phyloP scores from a whole-genome alignment of 208 protist species.

The Strigomonas culicis region DNA sequence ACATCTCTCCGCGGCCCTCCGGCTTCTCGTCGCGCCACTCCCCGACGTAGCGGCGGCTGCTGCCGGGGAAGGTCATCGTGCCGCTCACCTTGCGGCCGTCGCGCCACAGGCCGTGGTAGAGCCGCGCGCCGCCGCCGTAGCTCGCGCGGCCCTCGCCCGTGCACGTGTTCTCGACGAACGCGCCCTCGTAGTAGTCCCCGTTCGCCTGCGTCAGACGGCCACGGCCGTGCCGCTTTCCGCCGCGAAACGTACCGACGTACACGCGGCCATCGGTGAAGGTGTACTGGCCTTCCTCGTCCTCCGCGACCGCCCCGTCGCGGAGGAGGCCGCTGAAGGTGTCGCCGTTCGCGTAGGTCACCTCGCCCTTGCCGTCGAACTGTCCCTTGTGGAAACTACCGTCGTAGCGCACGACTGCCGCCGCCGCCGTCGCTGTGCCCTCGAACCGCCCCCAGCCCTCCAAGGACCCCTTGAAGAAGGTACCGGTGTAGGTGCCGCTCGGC shows the following conservation, averaged over 20 bases:
- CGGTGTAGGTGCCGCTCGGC: conserved; percentile 21
- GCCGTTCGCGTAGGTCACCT: conserved; percentile 55
- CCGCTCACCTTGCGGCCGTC: conserved; percentile 37
- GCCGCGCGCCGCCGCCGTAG: conserved; percentile 24
- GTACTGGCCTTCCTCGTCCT: conserved; percentile 29
- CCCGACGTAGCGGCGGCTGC: conserved; percentile 38
- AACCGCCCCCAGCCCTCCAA: conserved; percentile 33
- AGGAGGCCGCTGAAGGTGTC: conserved; percentile 63
- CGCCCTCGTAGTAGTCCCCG: conserved; percentile 62
- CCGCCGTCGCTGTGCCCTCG: neutral
- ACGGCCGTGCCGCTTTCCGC: conserved; percentile 43
- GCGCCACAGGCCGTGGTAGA: conserved; percentile 30
- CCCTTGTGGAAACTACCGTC: conserved; percentile 44
- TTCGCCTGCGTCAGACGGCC: conserved; percentile 39
- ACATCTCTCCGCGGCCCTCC: conserved; percentile 39
- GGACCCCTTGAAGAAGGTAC: conserved; percentile 18
- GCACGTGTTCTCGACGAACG: conserved; percentile 40
- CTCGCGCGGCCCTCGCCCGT: conserved; percentile 35
- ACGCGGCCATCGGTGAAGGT: conserved; percentile 42
- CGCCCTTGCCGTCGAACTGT: conserved; percentile 22
- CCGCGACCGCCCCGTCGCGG: conserved; percentile 58
- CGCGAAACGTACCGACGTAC: conserved; percentile 45
- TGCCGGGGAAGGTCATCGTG: conserved; percentile 34
- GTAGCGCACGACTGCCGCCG: too few relatives aligned
- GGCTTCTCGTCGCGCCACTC: conserved; percentile 48